Percentiles rank a stretch among this genome's conserved stretches.
phyloP scores from a whole-genome alignment of 768 basidiomycete species.

The Hemileccinum impolitum region DNA sequence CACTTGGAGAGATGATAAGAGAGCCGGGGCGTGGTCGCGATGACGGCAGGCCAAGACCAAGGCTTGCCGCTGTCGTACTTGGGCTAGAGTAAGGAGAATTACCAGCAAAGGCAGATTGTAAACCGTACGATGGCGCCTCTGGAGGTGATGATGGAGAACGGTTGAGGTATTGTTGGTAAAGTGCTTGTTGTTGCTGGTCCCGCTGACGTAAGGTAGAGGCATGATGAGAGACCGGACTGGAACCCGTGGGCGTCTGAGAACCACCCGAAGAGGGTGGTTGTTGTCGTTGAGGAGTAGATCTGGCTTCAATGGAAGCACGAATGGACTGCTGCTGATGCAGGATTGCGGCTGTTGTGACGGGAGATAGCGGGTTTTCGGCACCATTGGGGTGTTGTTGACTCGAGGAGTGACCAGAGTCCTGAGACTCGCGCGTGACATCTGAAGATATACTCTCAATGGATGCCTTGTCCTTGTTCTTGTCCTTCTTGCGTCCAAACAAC shows the following conservation, averaged over 20 bases:
- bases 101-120: conserved; percentile 63
- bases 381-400: conserved; percentile 34
- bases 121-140: conserved; percentile 73
- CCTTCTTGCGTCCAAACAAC: conserved; percentile 73
- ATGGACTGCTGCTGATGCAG: conserved; percentile 54
- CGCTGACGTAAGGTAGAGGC: conserved; percentile 72
- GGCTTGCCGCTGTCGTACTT: conserved; percentile 38
- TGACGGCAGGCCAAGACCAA: conserved; percentile 46
- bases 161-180: conserved; percentile 88
- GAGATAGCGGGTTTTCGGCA: conserved; percentile 40
- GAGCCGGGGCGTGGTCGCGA: conserved; percentile 73
- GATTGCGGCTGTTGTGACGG: conserved; percentile 50
- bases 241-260: conserved; percentile 30
- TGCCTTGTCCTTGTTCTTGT: conserved; percentile 64
- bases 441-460: conserved; percentile 51
- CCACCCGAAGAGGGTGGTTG: conserved; percentile 18
- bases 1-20: conserved; percentile 59
- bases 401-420: conserved; percentile 60
- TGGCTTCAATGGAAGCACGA: conserved; percentile 18
- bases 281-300: conserved; percentile 20
- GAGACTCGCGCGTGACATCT: conserved; percentile 49
- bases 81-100: conserved; percentile 41
- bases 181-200: conserved; percentile 83
- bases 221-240: conserved; percentile 53
- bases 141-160: conserved; percentile 78